phyloP scores from a whole-genome alignment of 345 rosid genomes.

The Toxicodendron radicans region DNA sequence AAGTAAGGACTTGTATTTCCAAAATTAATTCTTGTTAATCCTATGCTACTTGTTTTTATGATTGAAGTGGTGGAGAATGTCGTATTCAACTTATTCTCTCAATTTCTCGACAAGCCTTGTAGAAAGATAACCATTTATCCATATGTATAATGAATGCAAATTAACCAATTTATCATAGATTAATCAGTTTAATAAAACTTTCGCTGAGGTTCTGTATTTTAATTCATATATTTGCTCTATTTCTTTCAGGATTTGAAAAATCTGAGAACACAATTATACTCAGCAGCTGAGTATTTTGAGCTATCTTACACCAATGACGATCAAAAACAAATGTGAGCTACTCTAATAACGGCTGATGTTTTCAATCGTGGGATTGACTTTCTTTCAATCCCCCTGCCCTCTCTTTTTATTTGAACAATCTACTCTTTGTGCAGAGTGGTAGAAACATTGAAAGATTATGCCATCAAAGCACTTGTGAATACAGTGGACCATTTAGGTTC shows the following conservation, averaged over 20 bases:
- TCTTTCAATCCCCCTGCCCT: background rate
- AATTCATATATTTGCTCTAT: background rate
- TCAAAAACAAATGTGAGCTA: conserved; percentile 77
- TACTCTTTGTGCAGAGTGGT: conserved; percentile 58
- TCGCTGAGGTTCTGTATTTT: background rate
- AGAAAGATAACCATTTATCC: background rate
- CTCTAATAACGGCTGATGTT: background rate
- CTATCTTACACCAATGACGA: conserved; percentile 76
- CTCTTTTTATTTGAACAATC: conserved; percentile 9
- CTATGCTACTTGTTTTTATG: background rate
- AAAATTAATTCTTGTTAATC: background rate
- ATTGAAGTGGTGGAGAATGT: background rate
- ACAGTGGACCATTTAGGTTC: conserved; percentile 98
- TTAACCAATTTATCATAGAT: background rate
- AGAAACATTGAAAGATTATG: conserved; percentile 91
- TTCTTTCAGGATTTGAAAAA: conserved; percentile 74
- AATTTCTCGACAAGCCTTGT: background rate
- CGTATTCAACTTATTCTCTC: background rate
- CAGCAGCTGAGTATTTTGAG: conserved; percentile 96
- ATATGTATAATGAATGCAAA: background rate
- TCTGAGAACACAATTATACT: conserved; percentile 78
- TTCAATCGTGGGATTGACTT: background rate
- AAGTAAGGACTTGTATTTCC: background rate
- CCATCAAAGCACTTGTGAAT: conserved; percentile 85
- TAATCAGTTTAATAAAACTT: background rate